Evolutionary conservation across 2,329 filamentous ascomycete genomes (phyloP).

Genomic region (Xylaria sp.): DNA sequence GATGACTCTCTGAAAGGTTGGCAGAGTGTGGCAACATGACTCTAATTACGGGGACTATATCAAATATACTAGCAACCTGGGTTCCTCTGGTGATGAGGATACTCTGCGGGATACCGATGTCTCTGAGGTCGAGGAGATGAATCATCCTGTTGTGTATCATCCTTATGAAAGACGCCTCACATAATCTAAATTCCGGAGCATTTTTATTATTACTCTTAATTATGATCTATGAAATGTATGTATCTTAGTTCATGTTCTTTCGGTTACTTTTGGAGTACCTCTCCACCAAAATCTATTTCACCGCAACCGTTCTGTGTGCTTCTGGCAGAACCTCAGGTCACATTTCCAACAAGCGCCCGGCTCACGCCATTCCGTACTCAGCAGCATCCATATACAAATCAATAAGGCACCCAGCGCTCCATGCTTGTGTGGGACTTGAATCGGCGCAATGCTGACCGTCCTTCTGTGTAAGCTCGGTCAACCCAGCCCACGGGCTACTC

Average conservation of each 20-base stretch:
- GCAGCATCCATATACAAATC: conserved; percentile 95
- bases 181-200: neutral
- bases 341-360: conserved; percentile 22
- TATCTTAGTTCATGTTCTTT: conserved; percentile 5
- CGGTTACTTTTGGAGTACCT: neutral
- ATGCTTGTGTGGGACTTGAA: conserved; percentile 94
- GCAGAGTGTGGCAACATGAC: too few species aligned
- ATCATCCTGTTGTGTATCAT: neutral
- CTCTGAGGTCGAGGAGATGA: neutral
- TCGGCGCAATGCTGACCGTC: conserved; percentile 84
- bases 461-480: conserved; percentile 94
- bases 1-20: too few species aligned
- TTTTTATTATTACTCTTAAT: conserved; percentile 3
- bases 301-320: neutral
- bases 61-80: too few species aligned
- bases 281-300: neutral
- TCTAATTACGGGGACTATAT: too few species aligned
- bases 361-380: conserved; percentile 51
- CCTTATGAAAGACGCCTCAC: neutral
- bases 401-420: conserved; percentile 94
- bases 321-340: neutral
- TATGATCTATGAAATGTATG: conserved; percentile 14
- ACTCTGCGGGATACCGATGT: neutral
- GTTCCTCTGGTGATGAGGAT: too few species aligned
- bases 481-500: conserved; percentile 85